phyloP scores from a whole-genome alignment of 352 stramenopile genomes.

The Phytophthora multivora region DNA sequence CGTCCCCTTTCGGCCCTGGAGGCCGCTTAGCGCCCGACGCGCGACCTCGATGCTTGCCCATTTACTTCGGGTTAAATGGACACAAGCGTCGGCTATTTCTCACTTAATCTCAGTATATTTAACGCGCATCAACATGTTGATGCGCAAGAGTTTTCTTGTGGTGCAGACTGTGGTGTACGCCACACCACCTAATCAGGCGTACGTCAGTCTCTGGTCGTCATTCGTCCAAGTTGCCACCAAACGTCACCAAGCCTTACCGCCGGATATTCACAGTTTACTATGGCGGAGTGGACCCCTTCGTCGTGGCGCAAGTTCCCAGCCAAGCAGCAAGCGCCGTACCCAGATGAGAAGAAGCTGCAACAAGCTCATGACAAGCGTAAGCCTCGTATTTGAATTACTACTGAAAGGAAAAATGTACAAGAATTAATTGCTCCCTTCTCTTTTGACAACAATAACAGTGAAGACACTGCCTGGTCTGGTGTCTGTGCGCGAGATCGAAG shows the following conservation, averaged over 20 bases:
- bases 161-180: constrained; percentile 11
- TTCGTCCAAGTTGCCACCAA: constrained; percentile 17
- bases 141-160: constrained; percentile 26
- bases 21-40: constrained; percentile 5
- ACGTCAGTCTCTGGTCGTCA: constrained; percentile 28
- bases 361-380: constrained; percentile 73
- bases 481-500: constrained; percentile 96
- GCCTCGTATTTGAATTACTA: not conserved
- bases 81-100: constrained; percentile 3
- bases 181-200: constrained; percentile 3
- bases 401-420: constrained; percentile 1
- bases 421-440: not conserved
- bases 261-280: not conserved
- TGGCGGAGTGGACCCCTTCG: constrained; percentile 58
- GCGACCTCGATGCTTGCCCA: constrained; percentile 34
- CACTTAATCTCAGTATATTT: constrained; percentile 12
- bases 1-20: constrained; percentile 7
- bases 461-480: constrained; percentile 91
- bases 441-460: constrained; percentile 52
- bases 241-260: constrained; percentile 1
- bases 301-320: constrained; percentile 81
- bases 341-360: constrained; percentile 70
- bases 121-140: constrained; percentile 25
- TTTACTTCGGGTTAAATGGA: constrained; percentile 14
- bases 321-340: constrained; percentile 86